Conservation (phyloP, 305 asterid genomes). For the Ilex paraguariensis region DNA sequence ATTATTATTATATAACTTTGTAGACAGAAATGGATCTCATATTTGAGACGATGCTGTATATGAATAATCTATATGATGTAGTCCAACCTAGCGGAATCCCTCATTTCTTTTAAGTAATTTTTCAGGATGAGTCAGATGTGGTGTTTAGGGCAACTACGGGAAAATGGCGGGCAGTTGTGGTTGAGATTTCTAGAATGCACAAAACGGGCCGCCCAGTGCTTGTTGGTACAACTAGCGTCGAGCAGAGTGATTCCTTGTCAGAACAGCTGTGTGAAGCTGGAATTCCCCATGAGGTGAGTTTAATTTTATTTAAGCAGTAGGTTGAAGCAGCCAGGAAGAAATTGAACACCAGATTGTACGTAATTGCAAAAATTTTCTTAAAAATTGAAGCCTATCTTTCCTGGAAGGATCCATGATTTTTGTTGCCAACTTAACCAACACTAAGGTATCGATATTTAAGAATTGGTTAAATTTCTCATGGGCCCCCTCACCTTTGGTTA, state of each 20-base stretch:
- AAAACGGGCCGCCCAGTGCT: constrained; percentile 96
- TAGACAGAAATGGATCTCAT: too few relatives aligned
- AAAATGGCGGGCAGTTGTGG: constrained; percentile 95
- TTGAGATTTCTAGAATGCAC: constrained; percentile 96
- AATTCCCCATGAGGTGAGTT: constrained; percentile 79
- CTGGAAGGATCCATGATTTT: too few relatives aligned
- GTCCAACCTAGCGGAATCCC: background rate
- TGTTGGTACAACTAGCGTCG: constrained; percentile 99
- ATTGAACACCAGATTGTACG: background rate
- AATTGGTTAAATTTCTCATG: too few relatives aligned
- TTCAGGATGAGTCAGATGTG: constrained; percentile 95
- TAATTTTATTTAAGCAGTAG: too few relatives aligned
- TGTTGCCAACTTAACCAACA: too few relatives aligned
- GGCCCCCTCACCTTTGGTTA: too few relatives aligned
- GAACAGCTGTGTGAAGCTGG: constrained; percentile 83
- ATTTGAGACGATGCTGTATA: too few relatives aligned
- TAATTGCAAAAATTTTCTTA: background rate
- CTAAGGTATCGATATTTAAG: too few relatives aligned
- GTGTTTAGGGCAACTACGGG: constrained; percentile 87
- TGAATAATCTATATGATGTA: background rate
- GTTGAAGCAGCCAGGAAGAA: too few relatives aligned
- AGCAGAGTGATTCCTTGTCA: constrained; percentile 94
- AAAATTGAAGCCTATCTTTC: too few relatives aligned
- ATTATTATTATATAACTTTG: too few relatives aligned
- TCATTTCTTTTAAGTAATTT: constrained; percentile 10